phyloP scores from a whole-genome alignment of 192 early-diverging fungal species.

The Coemansia furcata region DNA sequence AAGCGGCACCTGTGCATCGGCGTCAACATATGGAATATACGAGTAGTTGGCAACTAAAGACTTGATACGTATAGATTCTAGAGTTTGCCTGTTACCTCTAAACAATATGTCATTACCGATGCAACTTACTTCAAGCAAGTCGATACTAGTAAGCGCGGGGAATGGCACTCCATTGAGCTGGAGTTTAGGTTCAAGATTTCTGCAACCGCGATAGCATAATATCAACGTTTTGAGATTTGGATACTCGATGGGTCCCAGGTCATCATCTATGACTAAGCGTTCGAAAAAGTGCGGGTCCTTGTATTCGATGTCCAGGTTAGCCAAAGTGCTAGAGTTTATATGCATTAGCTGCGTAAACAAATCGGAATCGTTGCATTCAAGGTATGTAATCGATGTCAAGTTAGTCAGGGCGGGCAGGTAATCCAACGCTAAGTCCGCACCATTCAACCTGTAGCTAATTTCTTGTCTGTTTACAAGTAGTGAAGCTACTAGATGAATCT shows the following conservation, averaged over 20 bases:
- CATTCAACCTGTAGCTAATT: neutral
- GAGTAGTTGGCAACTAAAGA: neutral
- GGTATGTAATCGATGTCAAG: neutral
- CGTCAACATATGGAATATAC: neutral
- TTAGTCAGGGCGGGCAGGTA: neutral
- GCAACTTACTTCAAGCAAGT: neutral
- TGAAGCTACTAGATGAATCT: neutral
- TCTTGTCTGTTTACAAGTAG: neutral
- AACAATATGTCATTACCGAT: neutral
- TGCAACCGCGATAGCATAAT: neutral
- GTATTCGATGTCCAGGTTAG: neutral
- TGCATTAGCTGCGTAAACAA: neutral
- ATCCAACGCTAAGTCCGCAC: neutral
- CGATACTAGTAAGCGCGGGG: neutral
- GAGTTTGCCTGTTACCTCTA: neutral
- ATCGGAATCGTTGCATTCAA: neutral
- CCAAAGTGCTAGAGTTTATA: neutral
- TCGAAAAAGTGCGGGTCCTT: neutral
- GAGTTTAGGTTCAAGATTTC: neutral
- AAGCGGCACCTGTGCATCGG: neutral
- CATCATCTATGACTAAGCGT: neutral
- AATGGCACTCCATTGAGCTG: neutral
- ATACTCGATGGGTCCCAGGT: neutral
- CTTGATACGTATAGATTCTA: neutral
- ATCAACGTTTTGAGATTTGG: neutral